phyloP scores from a whole-genome alignment of 306 rosid genomes.

The Cyamopsis tetragonoloba region DNA sequence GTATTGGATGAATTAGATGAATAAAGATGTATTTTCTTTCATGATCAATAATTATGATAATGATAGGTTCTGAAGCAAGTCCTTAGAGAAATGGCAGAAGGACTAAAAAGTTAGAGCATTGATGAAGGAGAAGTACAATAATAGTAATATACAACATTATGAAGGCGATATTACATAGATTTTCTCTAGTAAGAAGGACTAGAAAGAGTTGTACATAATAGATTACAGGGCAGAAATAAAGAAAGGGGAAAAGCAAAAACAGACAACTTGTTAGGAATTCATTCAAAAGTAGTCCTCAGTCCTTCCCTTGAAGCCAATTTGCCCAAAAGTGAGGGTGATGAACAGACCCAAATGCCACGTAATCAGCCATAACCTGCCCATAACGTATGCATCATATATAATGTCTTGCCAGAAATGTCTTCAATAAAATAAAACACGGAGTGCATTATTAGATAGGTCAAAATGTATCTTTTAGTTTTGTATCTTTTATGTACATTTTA shows the following conservation, averaged over 20 bases:
- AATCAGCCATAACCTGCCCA: conserved; percentile 76
- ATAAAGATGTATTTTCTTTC: not conserved
- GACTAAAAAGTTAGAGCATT: not conserved
- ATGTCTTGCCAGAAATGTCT: not conserved
- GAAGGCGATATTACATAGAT: conserved; percentile 20
- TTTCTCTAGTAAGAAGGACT: conserved; percentile 5
- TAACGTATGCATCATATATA: not conserved
- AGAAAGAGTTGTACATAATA: conserved; percentile 15
- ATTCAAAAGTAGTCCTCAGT: conserved; percentile 70
- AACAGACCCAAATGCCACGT: conserved; percentile 90
- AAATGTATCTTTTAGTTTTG: no score
- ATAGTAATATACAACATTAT: conserved; percentile 27
- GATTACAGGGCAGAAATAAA: conserved; percentile 2
- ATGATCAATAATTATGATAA: not conserved
- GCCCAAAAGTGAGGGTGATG: conserved; percentile 77
- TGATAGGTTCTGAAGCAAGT: not conserved
- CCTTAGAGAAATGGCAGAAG: not conserved
- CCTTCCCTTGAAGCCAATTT: conserved; percentile 97
- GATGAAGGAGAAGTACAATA: conserved; percentile 8
- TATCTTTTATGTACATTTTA: no score
- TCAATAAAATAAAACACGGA: not conserved
- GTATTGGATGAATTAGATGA: not conserved
- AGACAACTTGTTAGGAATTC: conserved; percentile 16
- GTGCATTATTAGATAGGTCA: no score
- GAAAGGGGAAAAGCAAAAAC: not conserved